Evolutionary conservation across 106 monocot genomes (phyloP), one percentile per base, ranked within the genome.

Genomic region (Platanthera zijinensis): DNA sequence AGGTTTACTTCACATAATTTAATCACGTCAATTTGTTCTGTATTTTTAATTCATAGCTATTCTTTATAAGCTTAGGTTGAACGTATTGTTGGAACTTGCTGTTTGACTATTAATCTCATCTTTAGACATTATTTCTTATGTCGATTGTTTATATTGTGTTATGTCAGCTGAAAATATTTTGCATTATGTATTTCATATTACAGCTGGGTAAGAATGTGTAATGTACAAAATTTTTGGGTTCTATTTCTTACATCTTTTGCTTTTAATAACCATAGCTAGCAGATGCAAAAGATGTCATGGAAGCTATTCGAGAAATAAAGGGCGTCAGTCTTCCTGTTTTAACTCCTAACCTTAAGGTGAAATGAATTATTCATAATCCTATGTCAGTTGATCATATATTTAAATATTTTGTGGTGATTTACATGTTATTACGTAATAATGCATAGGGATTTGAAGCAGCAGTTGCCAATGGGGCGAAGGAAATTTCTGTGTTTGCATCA

Each of bases 361-460:
- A 82, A 48, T 52, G 18, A 50, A 64, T 63, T 63, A 50, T 69
- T 72, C 78, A 50, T 5, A 56, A 54, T 52, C 69, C 13, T 3
- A 52, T 28, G 57, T 4, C 49, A 63, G 9, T 10, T 51, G 75
- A 14, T 21, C 15, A 62, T 48, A 62, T 7, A 17, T 68, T 77
- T 39, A 49, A 70, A n/a, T 53, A 52, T 78, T 28, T 56, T 76
- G 21, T 76, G 32, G 5, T 67, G 25, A 12, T 76, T 51, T 21
- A 7, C 11, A 10, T 22, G 4, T 79, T 39, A 1, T 39, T 64
- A n/a, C 56, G 74, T 49, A 54, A 71, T 5, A 8, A 53, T 72
- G 17, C 30, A 67, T 83, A 96, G 93, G 96, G 96, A 81, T 93
- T 93, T 86, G 87, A 97, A 80, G 90, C 89, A 74, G 93, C 96